phyloP scores from a whole-genome alignment of 1,284 basidiomycete genomes.

The Xerocomus nothofagi region DNA sequence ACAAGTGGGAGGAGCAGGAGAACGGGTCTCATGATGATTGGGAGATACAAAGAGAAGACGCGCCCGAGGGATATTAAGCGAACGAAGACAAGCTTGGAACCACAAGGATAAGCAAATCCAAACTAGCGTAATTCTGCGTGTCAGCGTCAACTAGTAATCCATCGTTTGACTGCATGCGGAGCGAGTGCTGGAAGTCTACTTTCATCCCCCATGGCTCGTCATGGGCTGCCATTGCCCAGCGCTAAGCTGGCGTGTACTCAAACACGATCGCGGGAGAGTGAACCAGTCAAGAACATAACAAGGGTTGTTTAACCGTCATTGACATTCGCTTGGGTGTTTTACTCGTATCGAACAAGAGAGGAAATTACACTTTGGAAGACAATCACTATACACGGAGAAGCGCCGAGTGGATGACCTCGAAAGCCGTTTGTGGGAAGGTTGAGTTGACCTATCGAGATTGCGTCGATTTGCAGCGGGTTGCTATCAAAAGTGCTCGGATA shows the following conservation, averaged over 20 bases:
- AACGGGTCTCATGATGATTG: constrained; percentile 17
- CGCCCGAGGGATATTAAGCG: not conserved
- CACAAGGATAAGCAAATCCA: constrained; percentile 16
- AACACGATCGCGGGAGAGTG: too few species aligned
- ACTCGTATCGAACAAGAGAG: not conserved
- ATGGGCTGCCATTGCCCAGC: too few species aligned
- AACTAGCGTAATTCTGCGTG: too few species aligned
- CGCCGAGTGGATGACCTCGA: not conserved
- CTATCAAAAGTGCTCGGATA: constrained; percentile 21
- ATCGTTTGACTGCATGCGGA: too few species aligned
- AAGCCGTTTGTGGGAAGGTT: not conserved
- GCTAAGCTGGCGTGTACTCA: too few species aligned
- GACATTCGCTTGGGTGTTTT: not conserved
- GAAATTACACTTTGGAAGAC: constrained; percentile 2
- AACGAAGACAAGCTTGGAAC: not conserved
- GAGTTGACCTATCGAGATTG: not conserved
- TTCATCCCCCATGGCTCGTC: too few species aligned
- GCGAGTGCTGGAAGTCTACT: too few species aligned
- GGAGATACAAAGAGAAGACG: not conserved
- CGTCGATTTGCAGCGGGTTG: not conserved
- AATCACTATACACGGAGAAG: not conserved
- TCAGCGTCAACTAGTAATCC: too few species aligned
- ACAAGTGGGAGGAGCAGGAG: constrained; percentile 24
- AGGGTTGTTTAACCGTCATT: too few species aligned
- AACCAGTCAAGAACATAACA: not conserved